phyloP scores from a whole-genome alignment of 768 basidiomycete genomes.

The Russula brevipes region DNA sequence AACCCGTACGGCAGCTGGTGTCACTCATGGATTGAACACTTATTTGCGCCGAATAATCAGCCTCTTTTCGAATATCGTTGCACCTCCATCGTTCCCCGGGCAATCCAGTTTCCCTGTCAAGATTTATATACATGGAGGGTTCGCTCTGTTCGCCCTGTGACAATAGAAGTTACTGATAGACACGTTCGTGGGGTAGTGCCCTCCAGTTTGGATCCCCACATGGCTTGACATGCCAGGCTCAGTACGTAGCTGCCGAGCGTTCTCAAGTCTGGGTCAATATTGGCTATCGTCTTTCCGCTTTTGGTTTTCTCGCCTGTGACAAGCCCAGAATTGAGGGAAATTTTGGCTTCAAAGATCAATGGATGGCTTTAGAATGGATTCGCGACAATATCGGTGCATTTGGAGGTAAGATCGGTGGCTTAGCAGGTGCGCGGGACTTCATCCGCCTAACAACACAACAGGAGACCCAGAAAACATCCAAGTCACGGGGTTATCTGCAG shows the following conservation, averaged over 20 bases:
- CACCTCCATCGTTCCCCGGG: conserved; percentile 49
- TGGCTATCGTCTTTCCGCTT: conserved; percentile 69
- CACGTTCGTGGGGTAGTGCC: conserved; percentile 42
- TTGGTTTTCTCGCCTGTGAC: conserved; percentile 70
- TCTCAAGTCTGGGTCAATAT: conserved; percentile 73
- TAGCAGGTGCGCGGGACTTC: neutral
- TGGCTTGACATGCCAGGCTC: conserved; percentile 52
- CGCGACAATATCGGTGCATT: conserved; percentile 60
- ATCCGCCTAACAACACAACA: conserved; percentile 26
- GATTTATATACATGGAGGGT: conserved; percentile 78
- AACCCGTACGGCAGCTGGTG: conserved; percentile 46
- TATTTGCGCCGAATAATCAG: conserved; percentile 31
- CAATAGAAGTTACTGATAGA: neutral
- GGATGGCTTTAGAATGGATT: conserved; percentile 72
- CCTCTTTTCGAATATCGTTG: conserved; percentile 59
- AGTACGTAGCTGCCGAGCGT: conserved; percentile 58
- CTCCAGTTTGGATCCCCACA: conserved; percentile 78
- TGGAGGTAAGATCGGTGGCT: conserved; percentile 46
- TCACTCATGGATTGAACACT: neutral
- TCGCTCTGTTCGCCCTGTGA: conserved; percentile 17
- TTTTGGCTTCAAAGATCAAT: conserved; percentile 82
- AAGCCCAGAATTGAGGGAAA: conserved; percentile 60
- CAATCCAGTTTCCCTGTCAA: conserved; percentile 53
- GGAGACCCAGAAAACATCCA: conserved; percentile 59
- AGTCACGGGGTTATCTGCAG: conserved; percentile 68